Conservation (phyloP, 345 rosid genomes). For the Eucalyptus tenuipes region DNA sequence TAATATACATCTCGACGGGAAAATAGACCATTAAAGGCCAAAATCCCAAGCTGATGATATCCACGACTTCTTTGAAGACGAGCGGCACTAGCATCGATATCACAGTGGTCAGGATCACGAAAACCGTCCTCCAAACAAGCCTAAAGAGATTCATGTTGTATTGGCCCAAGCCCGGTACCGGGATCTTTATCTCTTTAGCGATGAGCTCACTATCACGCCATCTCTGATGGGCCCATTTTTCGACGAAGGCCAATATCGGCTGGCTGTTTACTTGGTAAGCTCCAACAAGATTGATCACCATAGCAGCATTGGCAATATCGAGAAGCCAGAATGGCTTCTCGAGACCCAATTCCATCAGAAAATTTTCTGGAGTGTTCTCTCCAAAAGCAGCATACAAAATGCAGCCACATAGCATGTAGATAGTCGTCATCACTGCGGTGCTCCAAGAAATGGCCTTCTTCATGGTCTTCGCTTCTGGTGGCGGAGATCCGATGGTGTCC, state of each 20-base stretch:
- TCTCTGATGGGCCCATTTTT: slow-evolving; percentile 13
- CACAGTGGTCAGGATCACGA: slow-evolving; percentile 15
- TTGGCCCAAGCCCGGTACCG: too few relatives aligned
- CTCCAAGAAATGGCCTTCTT: slow-evolving; percentile 26
- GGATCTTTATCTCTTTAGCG: slow-evolving; percentile 7
- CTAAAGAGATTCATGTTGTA: too few relatives aligned
- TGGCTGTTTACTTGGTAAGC: slow-evolving; percentile 53
- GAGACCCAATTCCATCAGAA: slow-evolving; percentile 38
- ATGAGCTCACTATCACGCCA: slow-evolving; percentile 16
- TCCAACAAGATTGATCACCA: slow-evolving; percentile 43
- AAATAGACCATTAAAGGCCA: slow-evolving; percentile 36
- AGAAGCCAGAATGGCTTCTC: slow-evolving; percentile 49
- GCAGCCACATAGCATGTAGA: slow-evolving; percentile 45
- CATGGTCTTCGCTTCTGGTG: slow-evolving; percentile 38
- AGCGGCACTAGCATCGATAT: slow-evolving; percentile 38
- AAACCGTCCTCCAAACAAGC: too few relatives aligned
- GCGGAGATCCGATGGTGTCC: slow-evolving; percentile 33
- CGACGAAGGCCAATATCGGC: slow-evolving; percentile 37
- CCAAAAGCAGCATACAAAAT: background rate
- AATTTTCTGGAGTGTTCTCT: slow-evolving; percentile 34
- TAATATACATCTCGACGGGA: too few relatives aligned
- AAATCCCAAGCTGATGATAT: slow-evolving; percentile 33
- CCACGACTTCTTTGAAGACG: slow-evolving; percentile 23
- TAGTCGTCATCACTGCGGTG: slow-evolving; percentile 22
- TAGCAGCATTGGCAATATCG: slow-evolving; percentile 39